Evolutionary conservation across 1,284 basidiomycete genomes (phyloP).

Genomic region (Neonothopanus nambi): DNA sequence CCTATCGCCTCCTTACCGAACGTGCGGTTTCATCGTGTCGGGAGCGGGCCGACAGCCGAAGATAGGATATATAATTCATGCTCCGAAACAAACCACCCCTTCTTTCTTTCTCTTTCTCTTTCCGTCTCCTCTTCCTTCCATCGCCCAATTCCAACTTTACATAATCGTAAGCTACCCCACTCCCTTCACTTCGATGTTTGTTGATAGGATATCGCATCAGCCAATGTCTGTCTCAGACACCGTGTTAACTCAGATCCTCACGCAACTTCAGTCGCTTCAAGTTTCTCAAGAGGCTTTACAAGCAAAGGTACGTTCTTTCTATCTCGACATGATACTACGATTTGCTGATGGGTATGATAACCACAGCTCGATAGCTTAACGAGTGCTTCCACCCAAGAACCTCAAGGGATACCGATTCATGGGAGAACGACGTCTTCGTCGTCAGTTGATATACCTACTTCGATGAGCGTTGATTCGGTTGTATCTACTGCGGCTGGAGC

Average conservation of each 20-base stretch:
- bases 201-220: no score
- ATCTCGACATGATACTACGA: background rate
- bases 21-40: no score
- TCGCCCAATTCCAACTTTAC: no score
- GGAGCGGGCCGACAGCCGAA: no score
- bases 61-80: no score
- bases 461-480: constrained; percentile 1
- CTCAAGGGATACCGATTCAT: constrained; percentile 1
- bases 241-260: constrained; percentile 70
- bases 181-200: no score
- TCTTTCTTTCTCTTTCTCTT: no score
- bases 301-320: constrained; percentile 55
- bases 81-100: no score
- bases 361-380: background rate
- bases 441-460: background rate
- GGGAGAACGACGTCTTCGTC: background rate
- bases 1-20: no score
- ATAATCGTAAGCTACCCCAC: no score
- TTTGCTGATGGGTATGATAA: background rate
- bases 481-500: background rate
- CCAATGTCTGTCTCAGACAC: constrained; percentile 52
- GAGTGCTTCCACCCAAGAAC: background rate
- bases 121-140: no score
- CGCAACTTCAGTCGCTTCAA: constrained; percentile 68
- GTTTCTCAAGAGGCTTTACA: constrained; percentile 72